Conservation (phyloP, 2,329 filamentous ascomycete species). For the Acarospora socialis region DNA sequence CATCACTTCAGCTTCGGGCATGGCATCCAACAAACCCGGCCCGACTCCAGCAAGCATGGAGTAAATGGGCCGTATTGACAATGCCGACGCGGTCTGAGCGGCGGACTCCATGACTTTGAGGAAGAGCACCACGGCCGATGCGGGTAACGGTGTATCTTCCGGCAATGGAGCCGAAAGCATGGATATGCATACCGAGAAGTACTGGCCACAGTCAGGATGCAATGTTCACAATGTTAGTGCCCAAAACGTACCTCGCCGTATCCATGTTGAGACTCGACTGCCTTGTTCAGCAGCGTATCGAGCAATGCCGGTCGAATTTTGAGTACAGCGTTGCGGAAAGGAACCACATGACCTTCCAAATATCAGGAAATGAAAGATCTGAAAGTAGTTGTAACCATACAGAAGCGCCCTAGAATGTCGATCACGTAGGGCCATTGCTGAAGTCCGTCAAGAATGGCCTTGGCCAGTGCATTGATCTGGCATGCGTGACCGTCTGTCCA, state of each 20-base stretch:
- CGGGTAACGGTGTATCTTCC: constrained; percentile 18
- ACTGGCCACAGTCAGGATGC: constrained; percentile 14
- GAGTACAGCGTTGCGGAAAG: constrained; percentile 23
- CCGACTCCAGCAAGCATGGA: constrained; percentile 21
- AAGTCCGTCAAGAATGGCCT: constrained; percentile 34
- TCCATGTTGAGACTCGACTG: constrained; percentile 15
- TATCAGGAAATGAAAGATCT: constrained; percentile 5
- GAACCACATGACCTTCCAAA: constrained; percentile 9
- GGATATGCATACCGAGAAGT: constrained; percentile 19
- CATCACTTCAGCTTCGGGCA: constrained; percentile 22
- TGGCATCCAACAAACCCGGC: constrained; percentile 17
- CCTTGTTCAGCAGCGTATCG: constrained; percentile 22
- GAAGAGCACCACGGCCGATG: constrained; percentile 22
- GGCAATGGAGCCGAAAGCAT: constrained; percentile 24
- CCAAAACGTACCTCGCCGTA: constrained; percentile 19
- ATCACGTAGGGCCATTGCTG: constrained; percentile 37
- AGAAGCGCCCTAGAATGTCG: constrained; percentile 34
- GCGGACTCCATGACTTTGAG: constrained; percentile 19
- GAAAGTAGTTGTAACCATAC: constrained; percentile 21
- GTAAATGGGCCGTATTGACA: constrained; percentile 23
- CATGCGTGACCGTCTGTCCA: constrained; percentile 38
- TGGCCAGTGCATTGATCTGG: constrained; percentile 31
- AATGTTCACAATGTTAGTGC: background rate
- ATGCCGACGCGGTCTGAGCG: constrained; percentile 19
- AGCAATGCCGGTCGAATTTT: constrained; percentile 21